These are phyloP conservation scores for Carex sylvatica DNA, from an alignment of 202 grass and related monocot species.

Conservation along the genomic window DNA sequence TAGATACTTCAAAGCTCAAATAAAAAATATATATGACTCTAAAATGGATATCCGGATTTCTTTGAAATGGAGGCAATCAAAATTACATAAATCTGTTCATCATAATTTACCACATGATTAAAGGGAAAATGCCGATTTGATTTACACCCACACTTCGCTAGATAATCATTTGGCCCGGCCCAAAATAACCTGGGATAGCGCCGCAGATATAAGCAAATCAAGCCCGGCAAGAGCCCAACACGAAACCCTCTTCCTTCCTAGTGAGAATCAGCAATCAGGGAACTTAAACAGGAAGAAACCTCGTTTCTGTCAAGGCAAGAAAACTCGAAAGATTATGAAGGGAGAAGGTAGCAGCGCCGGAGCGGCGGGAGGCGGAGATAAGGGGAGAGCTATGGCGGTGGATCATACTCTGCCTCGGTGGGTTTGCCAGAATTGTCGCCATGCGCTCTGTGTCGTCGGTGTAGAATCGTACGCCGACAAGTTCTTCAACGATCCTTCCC, in stretches of 20 bases:
- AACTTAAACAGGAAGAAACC: background rate
- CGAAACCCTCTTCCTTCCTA: constrained; percentile 18
- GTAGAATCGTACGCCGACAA: constrained; percentile 64
- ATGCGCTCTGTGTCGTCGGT: constrained; percentile 55
- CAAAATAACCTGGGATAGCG: background rate
- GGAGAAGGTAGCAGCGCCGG: constrained; percentile 12
- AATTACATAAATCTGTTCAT: too few species aligned
- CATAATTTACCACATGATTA: too few species aligned
- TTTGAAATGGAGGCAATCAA: too few species aligned
- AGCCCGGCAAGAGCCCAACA: background rate
- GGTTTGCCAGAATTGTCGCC: constrained; percentile 66
- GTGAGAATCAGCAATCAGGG: background rate
- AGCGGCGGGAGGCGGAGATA: constrained; percentile 21
- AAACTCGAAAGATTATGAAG: constrained; percentile 37
- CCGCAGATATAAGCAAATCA: background rate
- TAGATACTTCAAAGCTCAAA: too few species aligned
- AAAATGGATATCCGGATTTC: too few species aligned
- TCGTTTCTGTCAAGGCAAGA: background rate
- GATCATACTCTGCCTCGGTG: constrained; percentile 57
- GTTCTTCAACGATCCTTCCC: constrained; percentile 32
- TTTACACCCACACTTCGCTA: too few species aligned
- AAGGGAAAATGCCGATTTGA: too few species aligned
- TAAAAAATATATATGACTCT: too few species aligned
- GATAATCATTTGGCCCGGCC: background rate
- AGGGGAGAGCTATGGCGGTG: constrained; percentile 25